Evolutionary conservation across 169 alveolate species (phyloP), one percentile per base, ranked within the genome.

Genomic region (Ichthyophthirius multifiliis): DNA sequence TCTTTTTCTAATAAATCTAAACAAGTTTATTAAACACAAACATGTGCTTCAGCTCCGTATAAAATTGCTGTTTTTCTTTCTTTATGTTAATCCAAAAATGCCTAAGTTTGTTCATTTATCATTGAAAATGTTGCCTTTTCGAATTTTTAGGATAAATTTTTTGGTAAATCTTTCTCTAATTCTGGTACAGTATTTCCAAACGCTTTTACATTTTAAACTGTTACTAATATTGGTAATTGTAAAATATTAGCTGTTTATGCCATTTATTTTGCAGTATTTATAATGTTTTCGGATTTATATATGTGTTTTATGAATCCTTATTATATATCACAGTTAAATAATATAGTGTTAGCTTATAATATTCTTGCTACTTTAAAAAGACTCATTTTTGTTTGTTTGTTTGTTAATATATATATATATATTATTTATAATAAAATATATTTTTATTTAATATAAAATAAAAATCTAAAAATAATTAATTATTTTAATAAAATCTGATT

Each of bases 11-110:
- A 9, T 37, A 67, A 67, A 30, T 67, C 77, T 41, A 67, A 67
- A 37, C 77, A 67, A 4, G 77, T 67, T 39, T 67, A 67, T 39
- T 67, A 39, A 34, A 67, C 77, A 41, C 77, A 67, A 41, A 67
- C 77, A 39, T 67, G 77, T 15, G 77, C 77, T 37, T 67, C 77
- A 2, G 46, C 35, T 0, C 77, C 77, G 41, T 67, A 67, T 35
- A 67, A 44, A 1, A 67, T 41, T 6, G 41, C 77, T 7, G 62
- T 34, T 23, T 67, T 37, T 37, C 48, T 37, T 39, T 67, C 35
- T 7, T 32, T 5, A 10, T 67, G 12, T 0, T 30, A 2, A 34
- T 20, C 41, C 9, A 65, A 35, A 16, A 67, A 67, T 12, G 43
- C 35, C 27, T 67, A 41, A 16, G 77, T 67, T 37, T 67, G 31